phyloP scores from a whole-genome alignment of 1,284 basidiomycete genomes.

The Apiotrichum mycotoxinovorans region DNA sequence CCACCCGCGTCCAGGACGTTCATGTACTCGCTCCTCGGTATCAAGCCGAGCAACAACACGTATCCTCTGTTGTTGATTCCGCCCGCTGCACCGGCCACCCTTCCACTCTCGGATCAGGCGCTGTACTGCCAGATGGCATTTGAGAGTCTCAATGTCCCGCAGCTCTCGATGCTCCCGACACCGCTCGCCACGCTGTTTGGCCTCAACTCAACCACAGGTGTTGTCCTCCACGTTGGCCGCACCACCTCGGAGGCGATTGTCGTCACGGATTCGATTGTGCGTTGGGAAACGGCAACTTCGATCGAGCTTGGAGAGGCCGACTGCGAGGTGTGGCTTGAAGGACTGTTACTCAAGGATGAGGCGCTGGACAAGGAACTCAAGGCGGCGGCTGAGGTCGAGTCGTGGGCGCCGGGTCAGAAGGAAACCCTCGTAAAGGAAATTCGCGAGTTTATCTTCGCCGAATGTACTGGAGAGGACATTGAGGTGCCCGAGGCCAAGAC shows the following conservation, averaged over 20 bases:
- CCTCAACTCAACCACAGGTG: conserved; percentile 69
- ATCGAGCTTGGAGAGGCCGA: conserved; percentile 66
- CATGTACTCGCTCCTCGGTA: conserved; percentile 68
- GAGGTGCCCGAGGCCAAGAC: conserved; percentile 33
- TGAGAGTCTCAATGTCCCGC: conserved; percentile 90
- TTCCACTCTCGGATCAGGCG: conserved; percentile 58
- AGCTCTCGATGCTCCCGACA: conserved; percentile 75
- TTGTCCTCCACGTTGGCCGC: conserved; percentile 80
- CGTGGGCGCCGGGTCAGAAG: conserved; percentile 28
- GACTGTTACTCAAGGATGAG: conserved; percentile 64
- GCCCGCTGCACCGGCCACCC: conserved; percentile 58
- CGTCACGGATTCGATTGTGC: conserved; percentile 70
- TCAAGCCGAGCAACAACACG: conserved; percentile 75
- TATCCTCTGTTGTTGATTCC: conserved; percentile 44
- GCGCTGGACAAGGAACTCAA: conserved; percentile 60
- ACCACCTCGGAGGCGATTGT: conserved; percentile 65
- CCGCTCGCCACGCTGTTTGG: conserved; percentile 81
- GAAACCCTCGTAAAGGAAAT: conserved; percentile 35
- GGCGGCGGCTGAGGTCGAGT: conserved; percentile 53
- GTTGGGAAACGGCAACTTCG: conserved; percentile 60
- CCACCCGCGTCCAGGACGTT: conserved; percentile 63
- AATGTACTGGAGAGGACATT: conserved; percentile 43
- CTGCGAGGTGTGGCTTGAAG: conserved; percentile 71
- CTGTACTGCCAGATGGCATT: conserved; percentile 88
- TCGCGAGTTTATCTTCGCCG: conserved; percentile 35